phyloP scores from a whole-genome alignment of 306 rosid species.

The Vicia faba region DNA sequence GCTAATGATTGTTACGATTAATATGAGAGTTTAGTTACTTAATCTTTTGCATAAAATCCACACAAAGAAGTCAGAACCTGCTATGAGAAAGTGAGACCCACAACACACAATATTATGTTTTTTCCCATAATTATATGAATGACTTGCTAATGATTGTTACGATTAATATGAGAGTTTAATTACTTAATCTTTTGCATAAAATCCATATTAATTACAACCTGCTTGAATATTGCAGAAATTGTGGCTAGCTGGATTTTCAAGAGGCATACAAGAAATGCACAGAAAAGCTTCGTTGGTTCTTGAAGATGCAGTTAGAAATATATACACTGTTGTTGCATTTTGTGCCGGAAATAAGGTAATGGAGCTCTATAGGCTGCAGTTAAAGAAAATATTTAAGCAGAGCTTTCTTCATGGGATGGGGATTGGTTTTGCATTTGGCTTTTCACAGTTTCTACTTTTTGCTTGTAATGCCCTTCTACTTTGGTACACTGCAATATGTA shows the following conservation, averaged over 20 bases:
- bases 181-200: slow-evolving; percentile 29
- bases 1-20: slow-evolving; percentile 15
- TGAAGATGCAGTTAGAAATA: slow-evolving; percentile 96
- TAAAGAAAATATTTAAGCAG: slow-evolving; percentile 79
- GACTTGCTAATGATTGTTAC: slow-evolving; percentile 23
- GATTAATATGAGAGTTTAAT: not conserved
- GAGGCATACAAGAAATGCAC: slow-evolving; percentile 99
- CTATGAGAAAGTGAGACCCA: slow-evolving; percentile 9
- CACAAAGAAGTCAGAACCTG: not conserved
- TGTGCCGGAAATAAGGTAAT: slow-evolving; percentile 98
- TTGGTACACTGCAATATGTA: slow-evolving; percentile 80
- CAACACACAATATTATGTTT: not conserved
- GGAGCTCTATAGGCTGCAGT: slow-evolving; percentile 94
- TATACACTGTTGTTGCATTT: slow-evolving; percentile 95
- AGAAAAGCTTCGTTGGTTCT: slow-evolving; percentile 97
- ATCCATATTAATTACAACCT: slow-evolving; percentile 11
- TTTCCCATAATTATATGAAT: slow-evolving; percentile 7
- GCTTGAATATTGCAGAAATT: slow-evolving; percentile 68
- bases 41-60: no score
- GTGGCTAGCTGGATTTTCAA: slow-evolving; percentile 98
- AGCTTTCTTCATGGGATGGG: slow-evolving; percentile 96
- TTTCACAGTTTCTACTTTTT: slow-evolving; percentile 94
- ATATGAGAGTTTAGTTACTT: not conserved
- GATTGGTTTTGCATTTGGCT: slow-evolving; percentile 93
- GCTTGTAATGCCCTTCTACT: slow-evolving; percentile 97